Base-by-base conservation (phyloP, 2,329 filamentous ascomycete species). In the Fusarium musae region DNA sequence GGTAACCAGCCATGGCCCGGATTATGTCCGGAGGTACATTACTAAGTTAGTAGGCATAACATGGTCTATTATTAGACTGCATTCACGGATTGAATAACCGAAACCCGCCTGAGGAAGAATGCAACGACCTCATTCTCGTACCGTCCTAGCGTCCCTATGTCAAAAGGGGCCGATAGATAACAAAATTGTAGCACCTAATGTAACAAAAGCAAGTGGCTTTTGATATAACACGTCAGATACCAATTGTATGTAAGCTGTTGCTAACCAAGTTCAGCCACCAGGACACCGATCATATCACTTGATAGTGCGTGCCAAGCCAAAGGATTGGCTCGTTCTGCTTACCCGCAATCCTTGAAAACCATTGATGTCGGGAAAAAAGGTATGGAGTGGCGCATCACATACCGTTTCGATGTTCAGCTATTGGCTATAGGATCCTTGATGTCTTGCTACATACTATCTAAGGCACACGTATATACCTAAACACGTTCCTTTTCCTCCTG, bases 331-430 rank as follows among this genome's bases (percentile, higher is more conserved):
- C 42, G 23, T 50, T 58, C 15, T 28, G 50, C 42, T n/a, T 17
- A 36, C 28, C 56, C 30, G 32, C 40, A 37, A 58, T 58, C 56
- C 56, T 58, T 12, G 28, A 34, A 58, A 26, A 37, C 19, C n/a
- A 36, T 58, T 50, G 26, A 39, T 63, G 37, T 37, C 56, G 56
- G 34, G 30, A 13, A 26, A 15, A 21, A 36, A 52, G 12, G 34
- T 32, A 42, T n/a, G 54, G n/a, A 50, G 66, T 57, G 40, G 58
- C 28, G 32, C 17, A 42, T 69, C 52, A 69, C 71, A 74, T 74
- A 61, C 59, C 70, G 47, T 40, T 43, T 62, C 23, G 46, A 40
- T 34, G 23, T 30, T 39, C 32, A 62, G 63, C 52, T 49, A n/a
- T 34, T 15, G 17, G 9, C 32, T 34, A 42, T 30, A 49, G 30